phyloP scores from a whole-genome alignment of 768 basidiomycete genomes.

The Suillus spraguei region DNA sequence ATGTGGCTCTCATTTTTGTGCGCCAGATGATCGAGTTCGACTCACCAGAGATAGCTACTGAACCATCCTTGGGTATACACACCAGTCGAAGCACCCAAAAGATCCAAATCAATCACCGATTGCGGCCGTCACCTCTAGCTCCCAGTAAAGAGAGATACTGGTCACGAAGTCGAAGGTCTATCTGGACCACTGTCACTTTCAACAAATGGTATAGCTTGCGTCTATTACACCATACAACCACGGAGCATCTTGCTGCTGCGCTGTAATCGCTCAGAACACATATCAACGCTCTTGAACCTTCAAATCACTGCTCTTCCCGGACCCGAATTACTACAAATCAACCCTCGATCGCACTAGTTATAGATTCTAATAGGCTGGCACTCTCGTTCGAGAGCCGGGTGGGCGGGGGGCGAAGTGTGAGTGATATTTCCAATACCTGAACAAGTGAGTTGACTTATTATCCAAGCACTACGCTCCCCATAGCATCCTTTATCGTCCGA shows the following conservation, averaged over 20 bases:
- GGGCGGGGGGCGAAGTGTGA: not conserved
- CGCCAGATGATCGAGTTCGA: too few relatives aligned
- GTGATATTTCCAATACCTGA: not conserved
- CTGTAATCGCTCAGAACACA: not conserved
- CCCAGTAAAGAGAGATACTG: too few relatives aligned
- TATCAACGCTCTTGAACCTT: not conserved
- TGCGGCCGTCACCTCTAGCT: too few relatives aligned
- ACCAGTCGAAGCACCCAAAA: too few relatives aligned
- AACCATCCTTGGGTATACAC: too few relatives aligned
- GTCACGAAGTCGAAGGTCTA: not conserved
- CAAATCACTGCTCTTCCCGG: not conserved
- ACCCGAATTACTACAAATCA: not conserved
- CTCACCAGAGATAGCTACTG: too few relatives aligned
- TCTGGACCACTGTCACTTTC: not conserved
- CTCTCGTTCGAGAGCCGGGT: not conserved
- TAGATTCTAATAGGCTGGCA: not conserved
- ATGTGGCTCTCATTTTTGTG: too few relatives aligned
- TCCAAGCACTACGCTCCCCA: not conserved
- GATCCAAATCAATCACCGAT: too few relatives aligned
- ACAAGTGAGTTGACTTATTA: not conserved
- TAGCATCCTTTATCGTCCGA: not conserved
- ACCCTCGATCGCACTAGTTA: not conserved
- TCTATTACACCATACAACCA: not conserved
- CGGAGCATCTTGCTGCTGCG: not conserved
- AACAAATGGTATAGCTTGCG: not conserved